Percentiles rank a stretch among this genome's conserved stretches.
phyloP scores from a whole-genome alignment of 305 asterid species.

The Fraxinus xanthoxyloides region DNA sequence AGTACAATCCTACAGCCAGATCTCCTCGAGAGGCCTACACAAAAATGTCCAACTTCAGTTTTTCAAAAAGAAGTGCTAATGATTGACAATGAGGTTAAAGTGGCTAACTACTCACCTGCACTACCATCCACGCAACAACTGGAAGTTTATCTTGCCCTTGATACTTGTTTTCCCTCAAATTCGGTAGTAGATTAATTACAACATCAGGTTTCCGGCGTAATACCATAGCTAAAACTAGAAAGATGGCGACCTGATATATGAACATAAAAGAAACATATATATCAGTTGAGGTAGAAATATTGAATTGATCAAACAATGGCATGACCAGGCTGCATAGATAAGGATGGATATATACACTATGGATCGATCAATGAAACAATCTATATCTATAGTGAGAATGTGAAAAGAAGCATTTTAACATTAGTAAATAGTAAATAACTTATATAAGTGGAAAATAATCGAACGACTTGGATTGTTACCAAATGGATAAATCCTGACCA shows the following conservation, averaged over 20 bases:
- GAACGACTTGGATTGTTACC: neutral
- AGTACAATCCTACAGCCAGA: slow-evolving; percentile 70
- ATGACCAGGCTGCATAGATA: neutral
- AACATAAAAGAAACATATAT: neutral
- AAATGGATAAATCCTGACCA: neutral
- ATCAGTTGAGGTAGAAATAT: neutral
- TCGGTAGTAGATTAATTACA: slow-evolving; percentile 46
- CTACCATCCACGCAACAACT: slow-evolving; percentile 65
- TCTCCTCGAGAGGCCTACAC: slow-evolving; percentile 76
- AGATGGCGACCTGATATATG: slow-evolving; percentile 66
- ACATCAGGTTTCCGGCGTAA: slow-evolving; percentile 75
- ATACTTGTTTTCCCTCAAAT: slow-evolving; percentile 55
- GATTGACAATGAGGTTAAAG: slow-evolving; percentile 5
- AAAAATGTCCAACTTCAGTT: slow-evolving; percentile 22
- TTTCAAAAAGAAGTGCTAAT: slow-evolving; percentile 7
- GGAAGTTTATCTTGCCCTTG: slow-evolving; percentile 82
- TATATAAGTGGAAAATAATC: neutral
- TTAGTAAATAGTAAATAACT: neutral
- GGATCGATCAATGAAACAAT: neutral
- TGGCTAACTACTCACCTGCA: slow-evolving; percentile 50
- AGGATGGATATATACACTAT: neutral
- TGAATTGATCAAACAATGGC: neutral
- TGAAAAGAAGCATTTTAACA: neutral
- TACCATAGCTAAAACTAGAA: slow-evolving; percentile 64
- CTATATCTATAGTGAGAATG: neutral